Conservation (phyloP, 2,329 filamentous ascomycete genomes). For the Penicillium corylophilum region DNA sequence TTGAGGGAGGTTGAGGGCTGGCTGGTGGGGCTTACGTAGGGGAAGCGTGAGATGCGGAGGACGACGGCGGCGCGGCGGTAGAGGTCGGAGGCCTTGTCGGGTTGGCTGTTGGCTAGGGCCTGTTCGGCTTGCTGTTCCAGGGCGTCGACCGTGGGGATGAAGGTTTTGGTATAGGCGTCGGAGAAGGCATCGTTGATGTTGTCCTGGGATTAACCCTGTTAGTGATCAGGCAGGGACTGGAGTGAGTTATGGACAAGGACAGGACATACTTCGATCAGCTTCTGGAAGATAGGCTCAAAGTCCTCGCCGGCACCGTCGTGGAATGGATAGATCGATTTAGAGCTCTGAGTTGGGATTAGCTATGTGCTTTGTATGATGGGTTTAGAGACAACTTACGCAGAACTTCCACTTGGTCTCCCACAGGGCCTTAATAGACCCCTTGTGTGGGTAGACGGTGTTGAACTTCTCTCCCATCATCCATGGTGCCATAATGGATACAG, state of each 20-base stretch:
- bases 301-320: conserved; percentile 69
- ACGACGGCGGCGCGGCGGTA: conserved; percentile 71
- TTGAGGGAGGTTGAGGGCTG: conserved; percentile 44
- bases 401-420: conserved; percentile 78
- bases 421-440: conserved; percentile 59
- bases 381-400: conserved; percentile 49
- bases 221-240: no score
- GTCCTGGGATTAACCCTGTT: conserved; percentile 37
- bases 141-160: conserved; percentile 61
- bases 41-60: conserved; percentile 73
- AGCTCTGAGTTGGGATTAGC: conserved; percentile 38
- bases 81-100: conserved; percentile 57
- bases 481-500: conserved; percentile 17
- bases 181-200: conserved; percentile 66
- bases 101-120: conserved; percentile 50
- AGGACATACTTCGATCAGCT: conserved; percentile 58
- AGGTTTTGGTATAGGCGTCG: conserved; percentile 62
- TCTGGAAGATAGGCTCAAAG: conserved; percentile 67
- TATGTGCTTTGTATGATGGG: conserved; percentile 18
- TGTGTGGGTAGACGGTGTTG: conserved; percentile 54
- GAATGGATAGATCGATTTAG: conserved; percentile 68
- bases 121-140: conserved; percentile 56
- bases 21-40: conserved; percentile 40
- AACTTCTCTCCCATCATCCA: conserved; percentile 49
- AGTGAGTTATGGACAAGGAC: no score